A percentile compares a stretch with the other conserved stretches of the same genome.
Conservation (phyloP, 768 basidiomycete species). For the Leccinum subtestaceum region DNA sequence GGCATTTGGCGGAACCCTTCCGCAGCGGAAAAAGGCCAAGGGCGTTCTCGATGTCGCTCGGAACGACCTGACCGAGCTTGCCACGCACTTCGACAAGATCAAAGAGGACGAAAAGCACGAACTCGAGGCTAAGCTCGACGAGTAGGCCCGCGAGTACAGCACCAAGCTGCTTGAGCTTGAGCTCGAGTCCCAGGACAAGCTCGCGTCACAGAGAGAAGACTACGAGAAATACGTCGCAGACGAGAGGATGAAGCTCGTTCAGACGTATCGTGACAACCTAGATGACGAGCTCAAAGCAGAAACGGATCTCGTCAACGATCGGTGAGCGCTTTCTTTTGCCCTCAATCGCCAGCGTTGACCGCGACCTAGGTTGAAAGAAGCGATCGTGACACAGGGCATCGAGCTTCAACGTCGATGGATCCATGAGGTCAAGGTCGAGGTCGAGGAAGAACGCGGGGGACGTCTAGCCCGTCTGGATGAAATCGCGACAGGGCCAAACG, state of each 20-base stretch:
- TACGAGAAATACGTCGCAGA: constrained; percentile 79
- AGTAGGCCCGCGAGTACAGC: constrained; percentile 82
- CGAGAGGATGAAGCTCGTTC: constrained; percentile 69
- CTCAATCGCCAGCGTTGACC: background rate
- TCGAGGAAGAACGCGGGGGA: constrained; percentile 95
- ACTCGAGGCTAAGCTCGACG: constrained; percentile 67
- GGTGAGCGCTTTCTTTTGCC: constrained; percentile 46
- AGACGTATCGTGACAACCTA: constrained; percentile 82
- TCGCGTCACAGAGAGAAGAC: constrained; percentile 82
- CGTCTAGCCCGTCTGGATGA: constrained; percentile 93
- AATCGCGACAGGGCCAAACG: constrained; percentile 40
- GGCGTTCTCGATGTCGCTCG: constrained; percentile 80
- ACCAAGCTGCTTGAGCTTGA: constrained; percentile 77
- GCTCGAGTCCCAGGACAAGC: constrained; percentile 81
- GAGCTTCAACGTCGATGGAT: constrained; percentile 98
- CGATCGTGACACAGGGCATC: constrained; percentile 94
- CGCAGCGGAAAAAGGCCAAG: constrained; percentile 60
- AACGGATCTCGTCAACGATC: constrained; percentile 90
- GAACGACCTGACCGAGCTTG: constrained; percentile 74
- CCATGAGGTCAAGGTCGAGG: constrained; percentile 90
- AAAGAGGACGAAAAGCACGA: constrained; percentile 74
- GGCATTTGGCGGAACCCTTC: constrained; percentile 45
- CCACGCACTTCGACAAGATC: constrained; percentile 69
- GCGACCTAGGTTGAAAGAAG: constrained; percentile 74
- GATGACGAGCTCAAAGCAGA: constrained; percentile 83